phyloP scores from a whole-genome alignment of 768 basidiomycete species.

The Lyophyllum decastes region DNA sequence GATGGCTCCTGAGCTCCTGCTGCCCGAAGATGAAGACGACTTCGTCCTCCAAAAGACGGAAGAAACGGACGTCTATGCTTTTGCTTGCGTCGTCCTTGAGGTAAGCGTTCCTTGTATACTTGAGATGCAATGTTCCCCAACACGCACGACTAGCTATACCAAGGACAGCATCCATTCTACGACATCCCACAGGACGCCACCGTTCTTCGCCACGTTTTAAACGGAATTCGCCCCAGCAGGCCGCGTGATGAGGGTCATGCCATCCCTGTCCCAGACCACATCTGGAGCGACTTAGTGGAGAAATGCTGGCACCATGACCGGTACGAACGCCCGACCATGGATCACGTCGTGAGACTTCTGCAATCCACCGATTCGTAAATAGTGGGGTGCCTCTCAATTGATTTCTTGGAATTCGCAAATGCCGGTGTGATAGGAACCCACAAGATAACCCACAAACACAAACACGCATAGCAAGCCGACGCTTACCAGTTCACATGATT shows the following conservation, averaged over 20 bases:
- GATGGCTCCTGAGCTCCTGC: constrained; percentile 31
- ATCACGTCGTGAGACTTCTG: background rate
- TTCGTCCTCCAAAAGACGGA: constrained; percentile 13
- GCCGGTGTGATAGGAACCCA: background rate
- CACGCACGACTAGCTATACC: constrained; percentile 16
- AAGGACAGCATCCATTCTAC: constrained; percentile 18
- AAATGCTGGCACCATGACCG: background rate
- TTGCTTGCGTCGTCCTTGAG: constrained; percentile 27
- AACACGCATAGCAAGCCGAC: background rate
- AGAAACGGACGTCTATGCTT: constrained; percentile 29
- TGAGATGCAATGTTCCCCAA: background rate
- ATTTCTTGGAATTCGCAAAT: background rate
- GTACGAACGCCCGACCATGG: background rate
- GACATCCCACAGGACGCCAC: constrained; percentile 5
- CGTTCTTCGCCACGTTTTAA: background rate
- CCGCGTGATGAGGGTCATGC: background rate
- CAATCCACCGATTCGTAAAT: background rate
- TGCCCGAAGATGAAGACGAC: constrained; percentile 19
- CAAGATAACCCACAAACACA: background rate
- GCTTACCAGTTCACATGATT: background rate
- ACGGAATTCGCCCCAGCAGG: constrained; percentile 1
- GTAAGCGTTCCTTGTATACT: constrained; percentile 5
- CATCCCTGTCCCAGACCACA: background rate
- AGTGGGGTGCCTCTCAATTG: background rate
- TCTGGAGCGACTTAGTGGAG: background rate